phyloP scores from a whole-genome alignment of 2,329 filamentous ascomycete genomes.

The Penicillium decumbens region DNA sequence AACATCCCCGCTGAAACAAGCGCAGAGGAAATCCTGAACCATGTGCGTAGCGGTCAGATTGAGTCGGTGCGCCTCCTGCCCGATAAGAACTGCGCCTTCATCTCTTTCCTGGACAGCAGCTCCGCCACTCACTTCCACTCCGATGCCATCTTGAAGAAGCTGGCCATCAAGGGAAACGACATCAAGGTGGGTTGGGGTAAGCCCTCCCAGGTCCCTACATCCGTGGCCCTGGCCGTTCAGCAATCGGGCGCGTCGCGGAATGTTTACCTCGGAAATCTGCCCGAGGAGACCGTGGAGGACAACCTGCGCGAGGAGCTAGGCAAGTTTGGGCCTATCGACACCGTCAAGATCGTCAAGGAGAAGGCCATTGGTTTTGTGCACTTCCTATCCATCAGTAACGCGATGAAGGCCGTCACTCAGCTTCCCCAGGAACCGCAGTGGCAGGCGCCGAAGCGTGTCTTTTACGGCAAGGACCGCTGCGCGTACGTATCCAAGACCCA shows the following conservation, averaged over 20 bases:
- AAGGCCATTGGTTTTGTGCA: conserved; percentile 98
- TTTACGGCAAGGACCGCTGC: conserved; percentile 97
- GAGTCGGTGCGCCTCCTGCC: conserved; percentile 95
- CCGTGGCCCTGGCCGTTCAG: conserved; percentile 93
- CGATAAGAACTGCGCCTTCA: conserved; percentile 99
- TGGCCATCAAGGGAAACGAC: conserved; percentile 96
- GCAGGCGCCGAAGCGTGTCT: conserved; percentile 91
- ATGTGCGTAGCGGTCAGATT: conserved; percentile 95
- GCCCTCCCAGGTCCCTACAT: conserved; percentile 94
- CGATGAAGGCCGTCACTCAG: conserved; percentile 95
- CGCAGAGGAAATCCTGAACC: conserved; percentile 92
- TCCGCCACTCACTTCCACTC: conserved; percentile 99
- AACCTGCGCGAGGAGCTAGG: conserved; percentile 90
- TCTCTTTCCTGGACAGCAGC: conserved; percentile 95
- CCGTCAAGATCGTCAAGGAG: conserved; percentile 94
- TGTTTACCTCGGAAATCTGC: conserved; percentile 89
- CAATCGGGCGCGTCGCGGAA: conserved; percentile 96
- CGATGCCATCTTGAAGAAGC: conserved; percentile 98
- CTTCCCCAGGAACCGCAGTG: conserved; percentile 90
- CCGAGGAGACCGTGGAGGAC: conserved; percentile 85
- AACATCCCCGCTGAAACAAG: conserved; percentile 98
- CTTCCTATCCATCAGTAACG: conserved; percentile 94
- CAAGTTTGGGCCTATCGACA: conserved; percentile 95
- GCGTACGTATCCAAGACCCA: conserved; percentile 99
- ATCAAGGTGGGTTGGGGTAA: conserved; percentile 99